phyloP scores from a whole-genome alignment of 1,284 basidiomycete genomes.

The Tylopilus sp. region DNA sequence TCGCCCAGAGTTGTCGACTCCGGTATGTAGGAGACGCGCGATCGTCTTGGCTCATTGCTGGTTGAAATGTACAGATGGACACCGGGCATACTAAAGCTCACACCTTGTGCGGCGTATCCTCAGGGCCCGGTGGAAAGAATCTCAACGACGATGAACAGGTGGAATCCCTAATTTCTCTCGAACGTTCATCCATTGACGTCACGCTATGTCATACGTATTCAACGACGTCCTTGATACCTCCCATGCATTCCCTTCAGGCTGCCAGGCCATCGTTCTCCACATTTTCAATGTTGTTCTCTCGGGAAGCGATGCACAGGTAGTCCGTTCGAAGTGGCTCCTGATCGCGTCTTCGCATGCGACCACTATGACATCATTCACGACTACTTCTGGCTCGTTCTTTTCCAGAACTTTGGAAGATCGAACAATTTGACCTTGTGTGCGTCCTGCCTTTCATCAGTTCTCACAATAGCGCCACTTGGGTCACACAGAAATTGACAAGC shows the following conservation, averaged over 20 bases:
- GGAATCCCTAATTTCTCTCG: not conserved
- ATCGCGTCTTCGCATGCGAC: too few species aligned
- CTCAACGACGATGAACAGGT: conserved; percentile 7
- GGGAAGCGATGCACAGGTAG: too few species aligned
- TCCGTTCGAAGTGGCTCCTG: too few species aligned
- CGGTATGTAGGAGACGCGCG: conserved; percentile 15
- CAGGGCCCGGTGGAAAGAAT: conserved; percentile 10
- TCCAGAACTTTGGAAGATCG: too few species aligned
- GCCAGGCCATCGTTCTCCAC: too few species aligned
- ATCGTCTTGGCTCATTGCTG: not conserved
- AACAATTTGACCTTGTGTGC: too few species aligned
- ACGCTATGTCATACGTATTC: conserved; percentile 4
- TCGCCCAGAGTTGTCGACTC: conserved; percentile 6
- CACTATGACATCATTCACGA: too few species aligned
- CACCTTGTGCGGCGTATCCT: conserved; percentile 11
- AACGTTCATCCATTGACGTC: conserved; percentile 7
- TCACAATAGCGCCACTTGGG: too few species aligned
- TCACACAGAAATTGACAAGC: too few species aligned
- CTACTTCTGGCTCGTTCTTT: too few species aligned
- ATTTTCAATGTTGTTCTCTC: too few species aligned
- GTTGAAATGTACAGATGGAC: conserved; percentile 13
- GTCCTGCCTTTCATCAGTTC: too few species aligned
- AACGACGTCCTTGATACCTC: not conserved
- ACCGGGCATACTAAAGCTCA: conserved; percentile 8
- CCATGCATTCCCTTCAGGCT: conserved; percentile 7